Evolutionary conservation across 148 eudicot genomes (phyloP).

Genomic region (Cornus controversa): DNA sequence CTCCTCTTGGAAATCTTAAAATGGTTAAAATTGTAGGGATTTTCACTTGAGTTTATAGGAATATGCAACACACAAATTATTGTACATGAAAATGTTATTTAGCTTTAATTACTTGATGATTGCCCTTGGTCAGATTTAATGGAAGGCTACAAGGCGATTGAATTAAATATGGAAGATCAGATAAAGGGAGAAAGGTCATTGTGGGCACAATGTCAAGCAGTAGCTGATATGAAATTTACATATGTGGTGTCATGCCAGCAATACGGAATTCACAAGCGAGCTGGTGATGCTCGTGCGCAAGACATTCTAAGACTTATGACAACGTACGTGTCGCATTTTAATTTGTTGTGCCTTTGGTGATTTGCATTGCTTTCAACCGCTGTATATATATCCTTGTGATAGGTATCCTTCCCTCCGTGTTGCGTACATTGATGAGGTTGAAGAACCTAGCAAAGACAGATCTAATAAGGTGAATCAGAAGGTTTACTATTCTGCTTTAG

Average conservation of each 20-base stretch:
- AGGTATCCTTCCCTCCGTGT: slow-evolving; percentile 98
- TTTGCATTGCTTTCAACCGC: not conserved
- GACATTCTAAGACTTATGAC: slow-evolving; percentile 90
- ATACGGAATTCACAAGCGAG: slow-evolving; percentile 86
- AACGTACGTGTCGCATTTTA: slow-evolving; percentile 38
- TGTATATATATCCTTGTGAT: slow-evolving; percentile 15
- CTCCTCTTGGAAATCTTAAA: not conserved
- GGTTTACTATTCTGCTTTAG: slow-evolving; percentile 83
- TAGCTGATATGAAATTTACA: slow-evolving; percentile 96
- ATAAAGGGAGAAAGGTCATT: slow-evolving; percentile 69
- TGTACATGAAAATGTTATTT: not conserved
- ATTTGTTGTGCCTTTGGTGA: not conserved
- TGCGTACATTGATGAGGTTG: slow-evolving; percentile 97
- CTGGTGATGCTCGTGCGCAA: slow-evolving; percentile 79
- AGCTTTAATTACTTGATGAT: not conserved
- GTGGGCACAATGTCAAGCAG: slow-evolving; percentile 92
- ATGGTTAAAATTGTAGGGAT: not conserved
- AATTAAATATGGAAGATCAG: slow-evolving; percentile 74
- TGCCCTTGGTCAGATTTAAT: slow-evolving; percentile 53
- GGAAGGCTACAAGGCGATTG: slow-evolving; percentile 96
- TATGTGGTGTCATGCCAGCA: slow-evolving; percentile 97
- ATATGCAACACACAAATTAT: not conserved
- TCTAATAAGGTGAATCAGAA: slow-evolving; percentile 54
- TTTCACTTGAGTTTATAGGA: not conserved
- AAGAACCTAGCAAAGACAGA: slow-evolving; percentile 72